These are phyloP conservation scores for Roridomyces roridus DNA, from an alignment of 768 basidiomycete species.

Conservation along the genomic window DNA sequence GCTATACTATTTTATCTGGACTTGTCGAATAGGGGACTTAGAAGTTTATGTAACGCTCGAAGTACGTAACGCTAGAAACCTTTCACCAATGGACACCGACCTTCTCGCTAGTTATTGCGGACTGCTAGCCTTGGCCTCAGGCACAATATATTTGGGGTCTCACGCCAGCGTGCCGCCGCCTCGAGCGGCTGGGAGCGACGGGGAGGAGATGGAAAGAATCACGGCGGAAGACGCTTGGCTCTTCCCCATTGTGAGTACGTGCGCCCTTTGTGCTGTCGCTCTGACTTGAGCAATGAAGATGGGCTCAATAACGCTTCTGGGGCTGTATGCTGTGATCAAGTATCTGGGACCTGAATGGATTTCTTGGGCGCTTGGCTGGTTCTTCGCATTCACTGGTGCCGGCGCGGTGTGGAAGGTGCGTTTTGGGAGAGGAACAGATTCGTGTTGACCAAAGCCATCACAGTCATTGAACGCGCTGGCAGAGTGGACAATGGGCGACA, in stretches of 20 bases:
- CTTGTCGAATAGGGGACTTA: too few relatives aligned
- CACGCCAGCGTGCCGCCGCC: conserved; percentile 61
- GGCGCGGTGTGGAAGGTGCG: conserved; percentile 75
- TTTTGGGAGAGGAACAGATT: conserved; percentile 14
- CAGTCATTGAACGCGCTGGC: conserved; percentile 61
- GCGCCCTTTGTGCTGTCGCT: neutral
- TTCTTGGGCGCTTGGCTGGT: conserved; percentile 80
- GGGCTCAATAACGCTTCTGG: conserved; percentile 72
- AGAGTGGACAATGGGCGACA: conserved; percentile 53
- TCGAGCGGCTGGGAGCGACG: conserved; percentile 26
- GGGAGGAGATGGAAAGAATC: conserved; percentile 67
- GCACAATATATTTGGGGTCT: conserved; percentile 75
- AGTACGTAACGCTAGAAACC: neutral
- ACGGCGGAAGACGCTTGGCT: conserved; percentile 75
- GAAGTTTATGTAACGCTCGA: conserved; percentile 1
- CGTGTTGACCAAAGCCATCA: conserved; percentile 5
- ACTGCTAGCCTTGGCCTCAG: conserved; percentile 65
- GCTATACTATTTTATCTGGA: too few relatives aligned
- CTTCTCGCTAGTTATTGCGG: conserved; percentile 73
- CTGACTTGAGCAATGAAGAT: conserved; percentile 45
- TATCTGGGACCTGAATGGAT: conserved; percentile 84
- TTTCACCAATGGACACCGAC: conserved; percentile 60
- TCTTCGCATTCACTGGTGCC: conserved; percentile 70
- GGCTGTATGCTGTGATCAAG: conserved; percentile 73
- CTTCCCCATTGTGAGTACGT: conserved; percentile 70